Evolutionary conservation across 345 rosid genomes (phyloP), one percentile per base, ranked within the genome.

Genomic region (Aethionema arabicum): DNA sequence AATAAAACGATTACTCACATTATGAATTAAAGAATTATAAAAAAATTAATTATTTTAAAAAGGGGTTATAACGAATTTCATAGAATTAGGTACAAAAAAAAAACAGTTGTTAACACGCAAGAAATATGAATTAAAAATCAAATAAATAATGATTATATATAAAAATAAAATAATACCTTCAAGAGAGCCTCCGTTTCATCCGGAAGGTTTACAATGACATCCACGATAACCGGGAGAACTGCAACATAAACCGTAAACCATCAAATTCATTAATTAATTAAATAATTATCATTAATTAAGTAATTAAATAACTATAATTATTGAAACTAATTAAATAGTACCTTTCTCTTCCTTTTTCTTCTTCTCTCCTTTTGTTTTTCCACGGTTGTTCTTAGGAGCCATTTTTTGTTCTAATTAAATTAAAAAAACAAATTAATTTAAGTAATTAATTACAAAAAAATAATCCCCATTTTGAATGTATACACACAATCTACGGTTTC

Each of bases 321-420:
- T 7, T 52, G 44, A 29, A 11, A 37, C 14, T 55, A 12, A 21
- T 29, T n/a, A 13, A 13, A 11, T 11, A 7, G 27, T 79, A 90
- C 99, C 87, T 74, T 90, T 93, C 63, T 93, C 99, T 63, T 87
- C 99, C 63, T 90, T 93, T 82, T 93, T 93, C 90, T 85, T 93
- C 92, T 87, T 93, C 11, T 93, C 99, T 59, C 88, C 91, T 69
- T 82, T 93, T 30, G 91, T 75, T 76, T 90, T 93, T 46, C 96
- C 85, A 36, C 96, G 90, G 69, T 73, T 87, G 96, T 85, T 90
- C 82, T 81, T 85, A 8, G 98, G 98, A 32, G 97, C 95, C 99
- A 93, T 93, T 82, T 69, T 78, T 68, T 9, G 11, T 38, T n/a
- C 15, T 33, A 12, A 62, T 56, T 57, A 29, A 51, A 46, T 6